Evolutionary conservation across 768 basidiomycete species (phyloP).

Genomic region (Pisolithus microcarpus): DNA sequence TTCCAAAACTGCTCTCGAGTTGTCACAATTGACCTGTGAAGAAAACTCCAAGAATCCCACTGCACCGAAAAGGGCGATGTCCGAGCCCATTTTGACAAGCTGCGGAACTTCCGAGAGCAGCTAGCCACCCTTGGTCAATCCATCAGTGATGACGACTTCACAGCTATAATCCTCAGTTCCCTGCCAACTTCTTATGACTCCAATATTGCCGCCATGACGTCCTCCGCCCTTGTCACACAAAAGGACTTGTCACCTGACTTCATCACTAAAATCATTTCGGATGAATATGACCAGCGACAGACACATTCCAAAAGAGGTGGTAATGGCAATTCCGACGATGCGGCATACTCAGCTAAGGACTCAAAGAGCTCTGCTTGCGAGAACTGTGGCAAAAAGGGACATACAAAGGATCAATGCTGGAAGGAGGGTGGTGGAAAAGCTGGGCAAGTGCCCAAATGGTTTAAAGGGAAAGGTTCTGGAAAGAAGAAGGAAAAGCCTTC

Average conservation of each 20-base stretch:
- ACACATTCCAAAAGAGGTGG: not conserved
- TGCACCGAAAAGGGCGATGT: too few species aligned
- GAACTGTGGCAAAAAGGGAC: too few species aligned
- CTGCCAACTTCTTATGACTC: constrained; percentile 29
- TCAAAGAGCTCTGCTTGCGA: too few species aligned
- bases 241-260: constrained; percentile 1
- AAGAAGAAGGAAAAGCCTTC: not conserved
- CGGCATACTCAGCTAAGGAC: too few species aligned
- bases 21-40: constrained; percentile 10
- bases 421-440: too few species aligned
- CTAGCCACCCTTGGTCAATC: constrained; percentile 29
- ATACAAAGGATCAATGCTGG: too few species aligned
- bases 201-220: constrained; percentile 24
- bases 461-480: too few species aligned
- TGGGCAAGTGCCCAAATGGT: too few species aligned
- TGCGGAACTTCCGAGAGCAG: constrained; percentile 25
- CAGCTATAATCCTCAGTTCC: constrained; percentile 28
- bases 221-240: constrained; percentile 1
- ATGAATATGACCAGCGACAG: not conserved
- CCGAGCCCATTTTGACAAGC: constrained; percentile 12
- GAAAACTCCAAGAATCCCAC: too few species aligned
- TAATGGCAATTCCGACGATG: not conserved
- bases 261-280: not conserved
- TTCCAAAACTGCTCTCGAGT: too few species aligned
- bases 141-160: constrained; percentile 10